A percentile compares a stretch with the other conserved stretches of the same genome.
phyloP scores from a whole-genome alignment of 257 asterid species.

The Pogostemon cablin region DNA sequence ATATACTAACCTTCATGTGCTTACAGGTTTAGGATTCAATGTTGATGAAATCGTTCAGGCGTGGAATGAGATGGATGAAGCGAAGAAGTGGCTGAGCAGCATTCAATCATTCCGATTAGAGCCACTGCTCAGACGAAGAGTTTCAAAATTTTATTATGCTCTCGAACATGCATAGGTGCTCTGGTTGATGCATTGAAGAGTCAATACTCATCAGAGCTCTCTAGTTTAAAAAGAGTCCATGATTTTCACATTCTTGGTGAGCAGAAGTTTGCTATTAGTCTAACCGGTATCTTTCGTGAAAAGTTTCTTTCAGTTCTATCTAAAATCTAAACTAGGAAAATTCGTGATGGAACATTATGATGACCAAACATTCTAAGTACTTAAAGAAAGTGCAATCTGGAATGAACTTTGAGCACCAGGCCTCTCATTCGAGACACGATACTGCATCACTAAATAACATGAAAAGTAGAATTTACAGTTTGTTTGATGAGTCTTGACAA shows the following conservation, averaged over 20 bases:
- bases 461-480: no score
- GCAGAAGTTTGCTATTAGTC: constrained; percentile 30
- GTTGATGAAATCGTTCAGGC: constrained; percentile 88
- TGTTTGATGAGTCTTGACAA: no score
- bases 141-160: constrained; percentile 62
- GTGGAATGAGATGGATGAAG: constrained; percentile 92
- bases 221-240: constrained; percentile 29
- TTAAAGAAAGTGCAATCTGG: no score
- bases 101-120: constrained; percentile 66
- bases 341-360: neutral
- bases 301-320: neutral
- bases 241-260: constrained; percentile 45
- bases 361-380: neutral
- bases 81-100: constrained; percentile 67
- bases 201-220: constrained; percentile 28
- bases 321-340: constrained; percentile 9
- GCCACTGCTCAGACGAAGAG: constrained; percentile 76
- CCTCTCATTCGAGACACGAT: no score
- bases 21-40: constrained; percentile 80
- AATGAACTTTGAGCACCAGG: no score
- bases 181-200: constrained; percentile 30
- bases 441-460: no score
- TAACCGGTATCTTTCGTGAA: neutral
- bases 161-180: constrained; percentile 60
- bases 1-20: constrained; percentile 24